Evolutionary conservation across 495 filamentous ascomycete genomes (phyloP).

Genomic region (Aspergillus campestris): DNA sequence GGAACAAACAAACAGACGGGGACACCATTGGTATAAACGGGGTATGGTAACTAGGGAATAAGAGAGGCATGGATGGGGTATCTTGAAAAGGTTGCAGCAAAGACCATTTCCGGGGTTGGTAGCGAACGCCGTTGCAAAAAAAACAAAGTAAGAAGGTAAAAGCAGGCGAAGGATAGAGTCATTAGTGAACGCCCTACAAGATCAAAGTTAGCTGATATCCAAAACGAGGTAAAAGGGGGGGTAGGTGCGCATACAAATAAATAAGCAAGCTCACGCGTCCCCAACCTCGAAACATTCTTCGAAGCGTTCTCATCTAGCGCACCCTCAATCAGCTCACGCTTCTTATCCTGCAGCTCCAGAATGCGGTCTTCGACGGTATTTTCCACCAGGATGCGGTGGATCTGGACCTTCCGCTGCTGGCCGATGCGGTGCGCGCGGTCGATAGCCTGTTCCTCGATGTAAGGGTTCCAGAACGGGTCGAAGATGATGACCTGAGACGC

Average conservation of each 20-base stretch:
- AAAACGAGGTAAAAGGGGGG: background rate
- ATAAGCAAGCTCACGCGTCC: conserved; percentile 55
- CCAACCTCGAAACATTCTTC: conserved; percentile 54
- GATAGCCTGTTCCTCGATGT: conserved; percentile 88
- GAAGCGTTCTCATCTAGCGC: conserved; percentile 76
- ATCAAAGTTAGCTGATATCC: conserved; percentile 5
- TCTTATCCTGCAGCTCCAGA: conserved; percentile 73
- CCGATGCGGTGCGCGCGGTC: conserved; percentile 91
- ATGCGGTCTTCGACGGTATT: conserved; percentile 90
- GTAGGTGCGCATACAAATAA: conserved; percentile 54
- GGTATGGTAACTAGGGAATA: background rate
- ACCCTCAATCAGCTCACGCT: conserved; percentile 66
- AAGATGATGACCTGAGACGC: conserved; percentile 85
- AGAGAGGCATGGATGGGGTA: conserved; percentile 4
- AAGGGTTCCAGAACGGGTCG: conserved; percentile 97
- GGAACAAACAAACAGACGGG: background rate
- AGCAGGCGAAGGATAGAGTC: background rate
- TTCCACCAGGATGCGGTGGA: conserved; percentile 71
- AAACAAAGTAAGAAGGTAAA: too few species aligned
- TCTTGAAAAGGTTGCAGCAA: background rate
- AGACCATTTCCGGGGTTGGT: background rate
- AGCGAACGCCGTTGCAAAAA: too few species aligned
- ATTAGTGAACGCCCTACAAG: conserved; percentile 7
- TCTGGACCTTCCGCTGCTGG: conserved; percentile 62
- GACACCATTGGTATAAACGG: background rate